These are phyloP conservation scores for Penicillium glabrum DNA, from an alignment of 2,329 filamentous ascomycete species.

Conservation along the genomic window DNA sequence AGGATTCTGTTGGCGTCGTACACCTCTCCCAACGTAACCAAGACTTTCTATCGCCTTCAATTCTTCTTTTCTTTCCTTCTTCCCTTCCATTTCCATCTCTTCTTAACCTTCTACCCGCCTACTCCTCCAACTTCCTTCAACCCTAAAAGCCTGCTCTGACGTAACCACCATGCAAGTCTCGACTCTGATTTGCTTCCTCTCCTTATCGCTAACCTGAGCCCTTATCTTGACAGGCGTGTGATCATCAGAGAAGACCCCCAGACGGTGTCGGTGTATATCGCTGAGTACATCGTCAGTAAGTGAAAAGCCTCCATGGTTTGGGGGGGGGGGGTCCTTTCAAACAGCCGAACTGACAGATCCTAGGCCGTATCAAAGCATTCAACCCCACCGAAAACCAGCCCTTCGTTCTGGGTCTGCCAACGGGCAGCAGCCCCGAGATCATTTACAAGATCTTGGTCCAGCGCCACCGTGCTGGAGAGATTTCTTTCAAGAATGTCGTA, in stretches of 20 bases:
- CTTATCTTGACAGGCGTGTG: slow-evolving; percentile 64
- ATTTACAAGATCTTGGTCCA: slow-evolving; percentile 75
- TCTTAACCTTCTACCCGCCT: neutral
- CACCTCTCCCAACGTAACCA: slow-evolving; percentile 27
- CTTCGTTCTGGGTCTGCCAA: slow-evolving; percentile 81
- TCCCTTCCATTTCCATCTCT: neutral
- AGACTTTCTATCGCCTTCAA: neutral
- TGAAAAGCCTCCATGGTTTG: slow-evolving; percentile 1
- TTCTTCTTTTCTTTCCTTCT: slow-evolving; percentile 5
- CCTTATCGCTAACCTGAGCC: slow-evolving; percentile 10
- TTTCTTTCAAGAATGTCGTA: slow-evolving; percentile 84
- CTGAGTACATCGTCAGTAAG: slow-evolving; percentile 75
- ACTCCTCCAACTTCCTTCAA: neutral
- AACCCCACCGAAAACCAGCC: slow-evolving; percentile 69
- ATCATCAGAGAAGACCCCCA: slow-evolving; percentile 75
- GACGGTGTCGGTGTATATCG: slow-evolving; percentile 71
- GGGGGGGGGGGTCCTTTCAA: neutral
- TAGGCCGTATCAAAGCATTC: slow-evolving; percentile 76
- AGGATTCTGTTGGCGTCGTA: slow-evolving; percentile 22
- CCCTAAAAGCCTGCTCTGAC: slow-evolving; percentile 21
- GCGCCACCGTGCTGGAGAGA: slow-evolving; percentile 49
- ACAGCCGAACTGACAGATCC: slow-evolving; percentile 4
- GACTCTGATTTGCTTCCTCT: neutral
- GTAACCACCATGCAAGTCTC: slow-evolving; percentile 31
- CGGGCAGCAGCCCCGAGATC: slow-evolving; percentile 75